Conservation (phyloP, 169 alveolate species). For the Cyclospora cayetanensis region DNA sequence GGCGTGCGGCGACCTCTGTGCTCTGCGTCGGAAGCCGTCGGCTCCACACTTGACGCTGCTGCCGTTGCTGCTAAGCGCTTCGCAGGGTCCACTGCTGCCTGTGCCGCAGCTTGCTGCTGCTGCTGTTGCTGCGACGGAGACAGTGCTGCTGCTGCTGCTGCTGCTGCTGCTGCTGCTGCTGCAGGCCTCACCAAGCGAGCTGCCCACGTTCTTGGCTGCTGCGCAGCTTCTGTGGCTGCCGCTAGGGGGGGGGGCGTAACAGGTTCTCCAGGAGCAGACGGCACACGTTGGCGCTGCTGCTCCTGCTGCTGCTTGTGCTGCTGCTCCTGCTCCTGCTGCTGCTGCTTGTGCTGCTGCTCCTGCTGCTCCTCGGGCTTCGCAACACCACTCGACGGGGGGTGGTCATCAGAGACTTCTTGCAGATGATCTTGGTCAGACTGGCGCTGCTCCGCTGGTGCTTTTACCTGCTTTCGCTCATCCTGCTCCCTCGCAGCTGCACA, state of each 20-base stretch:
- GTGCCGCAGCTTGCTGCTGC: slow-evolving; percentile 47
- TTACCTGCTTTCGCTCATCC: background rate
- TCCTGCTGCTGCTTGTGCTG: background rate
- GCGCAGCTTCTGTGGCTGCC: slow-evolving; percentile 5
- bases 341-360: background rate
- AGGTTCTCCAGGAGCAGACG: background rate
- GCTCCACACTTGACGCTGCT: slow-evolving; percentile 4
- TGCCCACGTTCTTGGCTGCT: slow-evolving; percentile 27
- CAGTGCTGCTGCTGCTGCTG: too few species aligned
- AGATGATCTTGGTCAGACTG: background rate
- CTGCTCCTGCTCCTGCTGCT: background rate
- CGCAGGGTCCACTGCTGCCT: background rate
- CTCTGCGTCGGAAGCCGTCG: background rate
- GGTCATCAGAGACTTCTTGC: background rate
- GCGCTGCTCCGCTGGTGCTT: background rate
- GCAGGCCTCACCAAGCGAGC: slow-evolving; percentile 28
- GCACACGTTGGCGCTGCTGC: background rate
- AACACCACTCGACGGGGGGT: background rate
- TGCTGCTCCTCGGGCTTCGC: too few species aligned
- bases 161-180: slow-evolving; percentile 6
- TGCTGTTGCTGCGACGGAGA: too few species aligned
- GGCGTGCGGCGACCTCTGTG: slow-evolving; percentile 32
- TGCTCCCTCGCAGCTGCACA: slow-evolving; percentile 24
- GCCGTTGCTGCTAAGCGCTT: background rate
- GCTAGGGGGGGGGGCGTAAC: background rate